Percentiles rank a stretch among this genome's conserved stretches.
Conservation (phyloP, 2,329 filamentous ascomycete genomes). For the Knufia petricola region DNA sequence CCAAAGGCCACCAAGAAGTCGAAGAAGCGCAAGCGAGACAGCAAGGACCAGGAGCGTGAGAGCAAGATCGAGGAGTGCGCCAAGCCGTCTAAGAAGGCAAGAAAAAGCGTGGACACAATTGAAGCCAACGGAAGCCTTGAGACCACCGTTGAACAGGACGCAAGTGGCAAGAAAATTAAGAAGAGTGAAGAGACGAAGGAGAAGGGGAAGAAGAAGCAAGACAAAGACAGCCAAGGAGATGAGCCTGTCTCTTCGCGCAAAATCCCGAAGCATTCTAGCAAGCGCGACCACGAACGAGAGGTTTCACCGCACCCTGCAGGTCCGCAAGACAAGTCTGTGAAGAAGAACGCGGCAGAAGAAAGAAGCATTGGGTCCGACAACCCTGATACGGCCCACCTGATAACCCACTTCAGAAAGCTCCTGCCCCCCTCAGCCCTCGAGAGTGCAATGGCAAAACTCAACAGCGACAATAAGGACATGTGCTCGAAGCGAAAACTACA, state of each 20-base stretch:
- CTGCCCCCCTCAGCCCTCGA: background rate
- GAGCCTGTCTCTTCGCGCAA: background rate
- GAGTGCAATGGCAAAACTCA: background rate
- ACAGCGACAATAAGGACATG: background rate
- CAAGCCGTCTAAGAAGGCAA: slow-evolving; percentile 9
- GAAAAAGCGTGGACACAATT: slow-evolving; percentile 6
- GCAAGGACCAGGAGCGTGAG: slow-evolving; percentile 5
- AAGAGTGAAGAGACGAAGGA: background rate
- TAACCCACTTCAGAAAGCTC: background rate
- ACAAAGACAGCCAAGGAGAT: background rate
- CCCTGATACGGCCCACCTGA: background rate
- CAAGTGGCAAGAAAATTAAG: slow-evolving; percentile 10
- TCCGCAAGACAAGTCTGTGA: no score
- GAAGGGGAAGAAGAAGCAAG: background rate
- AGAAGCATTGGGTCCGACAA: background rate
- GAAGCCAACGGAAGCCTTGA: slow-evolving; percentile 1
- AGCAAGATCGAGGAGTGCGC: background rate
- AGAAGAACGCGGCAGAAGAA: no score
- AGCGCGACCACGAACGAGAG: no score
- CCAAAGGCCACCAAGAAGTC: background rate
- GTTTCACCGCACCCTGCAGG: no score
- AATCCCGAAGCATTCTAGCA: no score
- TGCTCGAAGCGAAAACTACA: background rate
- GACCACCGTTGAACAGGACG: background rate
- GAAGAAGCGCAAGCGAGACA: slow-evolving; percentile 1